A percentile compares a stretch with the other conserved stretches of the same genome.
Evolutionary conservation across 805 yeast genomes (phyloP).

Genomic region (Lipomyces starkeyi): DNA sequence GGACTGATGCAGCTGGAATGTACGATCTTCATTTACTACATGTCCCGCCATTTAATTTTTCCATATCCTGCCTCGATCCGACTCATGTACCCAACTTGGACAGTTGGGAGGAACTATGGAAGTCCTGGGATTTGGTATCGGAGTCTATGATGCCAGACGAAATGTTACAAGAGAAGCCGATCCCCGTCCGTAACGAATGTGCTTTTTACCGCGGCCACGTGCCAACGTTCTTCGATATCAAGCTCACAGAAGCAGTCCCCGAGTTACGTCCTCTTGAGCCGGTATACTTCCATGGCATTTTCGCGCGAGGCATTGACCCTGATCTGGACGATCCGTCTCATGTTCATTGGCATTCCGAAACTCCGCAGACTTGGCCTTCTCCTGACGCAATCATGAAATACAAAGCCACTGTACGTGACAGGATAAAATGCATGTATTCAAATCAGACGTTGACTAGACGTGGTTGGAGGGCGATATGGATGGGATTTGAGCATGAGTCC

Average conservation of each 20-base stretch:
- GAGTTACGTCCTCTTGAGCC: constrained; percentile 20
- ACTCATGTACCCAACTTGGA: constrained; percentile 25
- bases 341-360: constrained; percentile 37
- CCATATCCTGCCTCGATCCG: neutral
- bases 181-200: constrained; percentile 37
- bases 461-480: constrained; percentile 35
- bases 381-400: constrained; percentile 16
- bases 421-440: constrained; percentile 13
- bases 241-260: constrained; percentile 27
- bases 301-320: constrained; percentile 41
- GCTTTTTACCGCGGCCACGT: constrained; percentile 40
- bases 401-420: constrained; percentile 25
- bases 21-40: constrained; percentile 30
- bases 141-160: constrained; percentile 25
- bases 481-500: constrained; percentile 39
- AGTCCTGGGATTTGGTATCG: constrained; percentile 37
- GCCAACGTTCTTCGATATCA: constrained; percentile 38
- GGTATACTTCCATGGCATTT: constrained; percentile 27
- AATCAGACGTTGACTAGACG: neutral
- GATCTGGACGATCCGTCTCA: constrained; percentile 39
- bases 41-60: constrained; percentile 23
- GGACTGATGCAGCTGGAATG: constrained; percentile 25
- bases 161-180: constrained; percentile 36
- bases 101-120: constrained; percentile 37
- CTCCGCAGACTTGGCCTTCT: constrained; percentile 36